A percentile compares a stretch with the other conserved stretches of the same genome.
Evolutionary conservation across 78 protist species (phyloP).

Genomic region (Chrysochromulina tobinii): DNA sequence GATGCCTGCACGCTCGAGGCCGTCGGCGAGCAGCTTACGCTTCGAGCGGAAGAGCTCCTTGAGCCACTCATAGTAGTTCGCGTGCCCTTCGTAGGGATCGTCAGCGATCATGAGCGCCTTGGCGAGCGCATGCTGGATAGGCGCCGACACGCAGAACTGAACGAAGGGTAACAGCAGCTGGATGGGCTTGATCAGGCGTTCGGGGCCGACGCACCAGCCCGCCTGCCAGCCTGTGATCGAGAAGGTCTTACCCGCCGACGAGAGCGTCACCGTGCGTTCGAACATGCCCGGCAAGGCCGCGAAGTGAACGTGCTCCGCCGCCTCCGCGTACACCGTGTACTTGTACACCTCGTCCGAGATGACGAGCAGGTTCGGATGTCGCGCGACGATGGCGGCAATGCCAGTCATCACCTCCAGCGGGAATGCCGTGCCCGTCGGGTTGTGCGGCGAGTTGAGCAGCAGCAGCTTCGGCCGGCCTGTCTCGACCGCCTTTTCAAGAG

Average conservation of each 20-base stretch:
- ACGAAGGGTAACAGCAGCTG: slow-evolving; percentile 24
- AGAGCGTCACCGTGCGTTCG: slow-evolving; percentile 44
- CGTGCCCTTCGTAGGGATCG: slow-evolving; percentile 12
- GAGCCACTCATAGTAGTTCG: not conserved
- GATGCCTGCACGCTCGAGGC: not conserved
- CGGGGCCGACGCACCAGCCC: slow-evolving; percentile 41
- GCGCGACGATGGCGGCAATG: not conserved
- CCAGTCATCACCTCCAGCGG: not conserved
- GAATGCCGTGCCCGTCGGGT: slow-evolving; percentile 51
- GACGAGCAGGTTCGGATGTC: slow-evolving; percentile 21
- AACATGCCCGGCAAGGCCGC: slow-evolving; percentile 43
- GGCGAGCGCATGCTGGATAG: slow-evolving; percentile 39
- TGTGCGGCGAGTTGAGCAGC: slow-evolving; percentile 51
- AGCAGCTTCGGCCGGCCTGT: slow-evolving; percentile 5
- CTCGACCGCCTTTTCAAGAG: not conserved
- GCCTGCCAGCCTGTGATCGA: slow-evolving; percentile 51
- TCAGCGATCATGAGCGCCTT: not conserved
- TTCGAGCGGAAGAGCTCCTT: not conserved
- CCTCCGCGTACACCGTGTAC: slow-evolving; percentile 9
- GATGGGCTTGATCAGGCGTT: not conserved
- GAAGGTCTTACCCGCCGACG: slow-evolving; percentile 54
- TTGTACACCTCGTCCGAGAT: slow-evolving; percentile 56
- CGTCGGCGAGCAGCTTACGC: not conserved
- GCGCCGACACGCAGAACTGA: slow-evolving; percentile 54
- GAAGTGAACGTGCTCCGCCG: slow-evolving; percentile 11